Evolutionary conservation across 345 rosid genomes (phyloP), one percentile per base, ranked within the genome.

Genomic region (Gossypium rotundifolium): DNA sequence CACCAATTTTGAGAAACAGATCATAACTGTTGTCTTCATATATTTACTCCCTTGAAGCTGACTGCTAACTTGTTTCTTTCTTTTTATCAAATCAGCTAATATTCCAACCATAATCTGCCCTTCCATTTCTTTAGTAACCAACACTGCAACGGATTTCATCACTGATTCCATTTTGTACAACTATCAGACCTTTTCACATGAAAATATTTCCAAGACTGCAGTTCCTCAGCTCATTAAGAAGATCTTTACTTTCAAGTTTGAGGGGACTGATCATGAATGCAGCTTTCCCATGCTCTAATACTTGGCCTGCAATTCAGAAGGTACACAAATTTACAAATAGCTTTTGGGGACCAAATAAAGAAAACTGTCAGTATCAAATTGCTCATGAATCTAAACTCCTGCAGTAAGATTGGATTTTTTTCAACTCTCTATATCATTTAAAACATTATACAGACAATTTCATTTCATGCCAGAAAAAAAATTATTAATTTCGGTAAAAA

Each of bases 51-150:
- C 60, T 73, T 77, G 78, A 70, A 55, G 22, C 22, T 11, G 78
- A 79, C 75, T 64, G 6, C 74, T 46, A 44, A 42, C 70, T 60
- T 38, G 73, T 80, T 48, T 33, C 40, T 33, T 33, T 33, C 7
- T 55, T 67, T 74, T 75, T 23, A 46, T 52, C 60, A 66, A 38
- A 44, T 77, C 71, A 60, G 38, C 74, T 11, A 16, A 23, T 3
- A 38, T 25, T 33, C 46, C 65, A 9, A 81, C 58, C 1, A 10
- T 0, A 58, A 27, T 66, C 33, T 20, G 3, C 6, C 57, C 51
- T 55, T 71, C 40, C 18, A 4, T 20, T 18, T 40, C 12, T 70
- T 70, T 48, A 52, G 22, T 5, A 48, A 70, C 44, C 16, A 9
- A 70, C 17, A 64, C 68, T 64, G 68, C 46, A 64, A 64, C 67